These are phyloP conservation scores for Rhynchospora tenuis DNA, from an alignment of 176 grass and related monocot species.

Conservation along the genomic window DNA sequence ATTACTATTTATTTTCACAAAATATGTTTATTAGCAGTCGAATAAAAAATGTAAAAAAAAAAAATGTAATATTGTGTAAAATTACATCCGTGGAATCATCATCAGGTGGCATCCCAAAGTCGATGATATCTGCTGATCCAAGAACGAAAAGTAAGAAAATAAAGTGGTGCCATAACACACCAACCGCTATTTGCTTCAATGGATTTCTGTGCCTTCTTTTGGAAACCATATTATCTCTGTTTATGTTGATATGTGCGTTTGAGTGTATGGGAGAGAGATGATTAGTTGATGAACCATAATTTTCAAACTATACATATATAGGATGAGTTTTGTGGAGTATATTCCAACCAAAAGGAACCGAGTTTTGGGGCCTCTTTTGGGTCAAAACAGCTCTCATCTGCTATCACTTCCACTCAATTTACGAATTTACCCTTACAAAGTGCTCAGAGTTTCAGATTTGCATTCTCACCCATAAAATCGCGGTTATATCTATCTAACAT, in stretches of 20 bases:
- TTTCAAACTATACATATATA: background rate
- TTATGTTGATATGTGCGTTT: background rate
- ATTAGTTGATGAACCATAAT: background rate
- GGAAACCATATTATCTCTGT: conserved; percentile 11
- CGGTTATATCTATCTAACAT: background rate
- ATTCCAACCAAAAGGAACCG: conserved; percentile 10
- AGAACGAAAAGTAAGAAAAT: background rate
- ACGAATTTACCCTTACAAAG: background rate
- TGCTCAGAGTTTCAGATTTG: too few relatives aligned
- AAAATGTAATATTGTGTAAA: background rate
- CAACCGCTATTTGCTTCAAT: conserved; percentile 12
- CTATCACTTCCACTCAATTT: background rate
- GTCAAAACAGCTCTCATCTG: conserved; percentile 12
- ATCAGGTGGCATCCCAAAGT: conserved; percentile 15
- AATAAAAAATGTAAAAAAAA: background rate
- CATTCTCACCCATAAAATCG: too few relatives aligned
- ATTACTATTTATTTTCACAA: background rate
- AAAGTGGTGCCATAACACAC: background rate
- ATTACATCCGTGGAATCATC: background rate
- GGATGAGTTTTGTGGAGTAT: background rate
- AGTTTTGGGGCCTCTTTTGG: background rate
- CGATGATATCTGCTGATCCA: background rate
- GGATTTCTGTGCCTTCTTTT: background rate
- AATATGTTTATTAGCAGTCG: background rate
- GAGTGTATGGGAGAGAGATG: background rate